Base-by-base conservation (phyloP, 352 stramenopile genomes). In the Pythium periplocum region DNA sequence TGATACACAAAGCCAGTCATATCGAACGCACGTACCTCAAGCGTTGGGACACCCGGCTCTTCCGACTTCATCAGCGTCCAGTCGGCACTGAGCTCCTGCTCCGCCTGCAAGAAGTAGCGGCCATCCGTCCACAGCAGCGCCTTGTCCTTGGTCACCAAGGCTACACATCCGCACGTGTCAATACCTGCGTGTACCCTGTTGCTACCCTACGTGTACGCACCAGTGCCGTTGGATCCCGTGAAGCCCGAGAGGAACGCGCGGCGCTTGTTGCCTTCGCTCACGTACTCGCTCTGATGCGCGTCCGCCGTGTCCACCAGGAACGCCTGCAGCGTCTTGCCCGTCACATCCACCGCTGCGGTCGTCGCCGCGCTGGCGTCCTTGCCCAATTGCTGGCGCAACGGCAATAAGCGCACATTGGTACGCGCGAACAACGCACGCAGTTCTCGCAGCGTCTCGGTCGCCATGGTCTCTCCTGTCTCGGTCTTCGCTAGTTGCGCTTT, bases 261-360 rank as follows among this genome's bases (percentile, higher is more conserved):
- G 17, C 97, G 83, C 76, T 97, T 97, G 77, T 99, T 98, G 38
- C 86, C 87, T 35, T 92, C 82, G 37, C 96, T 93, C 47, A 98
- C 90, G 68, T 99, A 99, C 76, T 99, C 97, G 63, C 90, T 98
- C 57, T 98, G 86, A 75, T 99, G 97, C 48, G 96, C 95, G 78
- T 99, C 97, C 44, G 97, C 95, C 12, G 88, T 97, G 48, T 97
- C 95, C 52, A 99, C 78, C 1, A 99, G 55, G 57, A 98, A 98
- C 30, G 91, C 95, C 51, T 90, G 81, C 46, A 97, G 55, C 35
- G 63, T 50, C 41, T 73, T 71, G 34, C 69, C 75, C 40, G 65
- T 71, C 32, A 84, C 52, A 4, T 56, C 55, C 43, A 67, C 57
- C n/a, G 62, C 43, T 2, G 47, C 53, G 11, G 37, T 45, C 38